A percentile compares a stretch with the other conserved stretches of the same genome.
These are phyloP conservation scores for Lachancea kluyveri DNA, from an alignment of 805 yeast species.

Conservation along the genomic window DNA sequence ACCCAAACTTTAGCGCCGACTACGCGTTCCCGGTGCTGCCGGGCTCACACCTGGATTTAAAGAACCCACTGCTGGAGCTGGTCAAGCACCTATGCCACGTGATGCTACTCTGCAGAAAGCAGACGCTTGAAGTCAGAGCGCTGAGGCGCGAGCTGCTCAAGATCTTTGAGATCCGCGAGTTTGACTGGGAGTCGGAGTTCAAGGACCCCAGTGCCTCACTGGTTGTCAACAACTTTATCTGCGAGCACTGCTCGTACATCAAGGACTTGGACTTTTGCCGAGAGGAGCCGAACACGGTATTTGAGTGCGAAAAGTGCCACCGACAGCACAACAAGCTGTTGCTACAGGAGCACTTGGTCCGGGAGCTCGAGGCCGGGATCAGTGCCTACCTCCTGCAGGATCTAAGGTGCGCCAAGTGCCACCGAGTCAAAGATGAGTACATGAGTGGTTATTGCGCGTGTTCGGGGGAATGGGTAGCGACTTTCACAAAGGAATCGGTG, in stretches of 20 bases:
- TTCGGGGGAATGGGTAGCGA: constrained; percentile 78
- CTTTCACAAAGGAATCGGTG: constrained; percentile 41
- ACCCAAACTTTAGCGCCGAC: constrained; percentile 55
- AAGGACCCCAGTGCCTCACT: constrained; percentile 69
- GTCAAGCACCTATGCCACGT: constrained; percentile 72
- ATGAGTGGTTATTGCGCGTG: constrained; percentile 75
- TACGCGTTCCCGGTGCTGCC: constrained; percentile 73
- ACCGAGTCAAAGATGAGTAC: constrained; percentile 55
- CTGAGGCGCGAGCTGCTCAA: constrained; percentile 68
- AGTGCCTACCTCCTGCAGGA: constrained; percentile 74
- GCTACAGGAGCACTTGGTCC: constrained; percentile 74
- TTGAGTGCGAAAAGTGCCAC: constrained; percentile 65
- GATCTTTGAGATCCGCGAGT: constrained; percentile 77
- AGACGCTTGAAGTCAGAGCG: constrained; percentile 66
- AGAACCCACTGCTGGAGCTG: constrained; percentile 73
- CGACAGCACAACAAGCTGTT: constrained; percentile 57
- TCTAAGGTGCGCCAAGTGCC: constrained; percentile 72
- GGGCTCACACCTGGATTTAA: constrained; percentile 55
- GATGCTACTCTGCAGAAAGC: constrained; percentile 54
- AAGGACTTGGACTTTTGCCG: constrained; percentile 80
- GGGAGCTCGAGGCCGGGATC: constrained; percentile 48
- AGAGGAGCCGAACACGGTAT: constrained; percentile 42
- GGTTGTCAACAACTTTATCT: constrained; percentile 58
- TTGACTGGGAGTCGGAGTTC: constrained; percentile 68
- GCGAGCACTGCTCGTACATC: constrained; percentile 71